Evolutionary conservation across 2,329 filamentous ascomycete genomes (phyloP).

Genomic region (Venturia oleaginea): DNA sequence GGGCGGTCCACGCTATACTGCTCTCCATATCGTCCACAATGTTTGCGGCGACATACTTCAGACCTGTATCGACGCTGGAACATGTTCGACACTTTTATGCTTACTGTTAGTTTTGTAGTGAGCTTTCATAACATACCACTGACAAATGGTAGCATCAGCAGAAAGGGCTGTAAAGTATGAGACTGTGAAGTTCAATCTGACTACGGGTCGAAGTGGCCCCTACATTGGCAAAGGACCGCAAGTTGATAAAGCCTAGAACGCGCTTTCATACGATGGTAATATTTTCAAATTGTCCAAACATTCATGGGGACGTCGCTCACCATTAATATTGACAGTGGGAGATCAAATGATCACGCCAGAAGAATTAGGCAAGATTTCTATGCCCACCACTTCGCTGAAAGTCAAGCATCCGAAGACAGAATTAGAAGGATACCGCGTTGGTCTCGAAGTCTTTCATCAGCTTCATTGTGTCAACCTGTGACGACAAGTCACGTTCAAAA

Average conservation of each 20-base stretch:
- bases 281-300: constrained; percentile 19
- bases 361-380: constrained; percentile 45
- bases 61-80: constrained; percentile 7
- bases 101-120: neutral
- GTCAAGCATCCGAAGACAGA: constrained; percentile 48
- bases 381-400: constrained; percentile 44
- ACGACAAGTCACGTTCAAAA: constrained; percentile 2
- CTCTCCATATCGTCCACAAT: constrained; percentile 11
- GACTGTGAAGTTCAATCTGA: constrained; percentile 11
- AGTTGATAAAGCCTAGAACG: constrained; percentile 11
- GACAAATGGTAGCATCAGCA: constrained; percentile 1
- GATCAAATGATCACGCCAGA: constrained; percentile 50
- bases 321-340: no score
- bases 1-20: constrained; percentile 9
- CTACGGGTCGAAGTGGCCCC: neutral
- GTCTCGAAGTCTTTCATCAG: constrained; percentile 50
- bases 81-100: constrained; percentile 10
- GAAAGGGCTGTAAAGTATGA: constrained; percentile 9
- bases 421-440: constrained; percentile 50
- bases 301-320: no score
- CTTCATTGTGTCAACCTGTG: constrained; percentile 42
- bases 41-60: constrained; percentile 7
- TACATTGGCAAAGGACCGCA: constrained; percentile 12
- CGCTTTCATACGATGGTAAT: constrained; percentile 11
- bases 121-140: neutral